Percentiles rank a stretch among this genome's conserved stretches.
Evolutionary conservation across 2,329 filamentous ascomycete genomes (phyloP).

Genomic region (Kalmusia sp.): DNA sequence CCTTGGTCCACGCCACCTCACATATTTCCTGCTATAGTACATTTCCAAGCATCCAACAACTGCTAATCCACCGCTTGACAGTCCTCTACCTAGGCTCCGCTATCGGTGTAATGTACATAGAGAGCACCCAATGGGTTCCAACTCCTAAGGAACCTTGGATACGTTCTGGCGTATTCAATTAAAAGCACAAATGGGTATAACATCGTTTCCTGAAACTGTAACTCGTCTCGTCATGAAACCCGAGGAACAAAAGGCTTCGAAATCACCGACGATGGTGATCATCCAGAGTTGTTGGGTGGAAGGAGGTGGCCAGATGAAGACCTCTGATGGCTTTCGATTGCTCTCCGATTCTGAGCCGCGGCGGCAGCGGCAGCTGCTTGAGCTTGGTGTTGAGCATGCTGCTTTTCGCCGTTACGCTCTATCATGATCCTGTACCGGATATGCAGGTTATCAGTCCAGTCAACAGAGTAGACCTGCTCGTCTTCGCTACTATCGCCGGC

Average conservation of each 20-base stretch:
- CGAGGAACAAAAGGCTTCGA: slow-evolving; percentile 13
- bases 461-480: slow-evolving; percentile 74
- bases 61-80: slow-evolving; percentile 10
- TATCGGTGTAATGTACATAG: slow-evolving; percentile 12
- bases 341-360: slow-evolving; percentile 29
- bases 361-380: slow-evolving; percentile 21
- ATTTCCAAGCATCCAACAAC: slow-evolving; percentile 20
- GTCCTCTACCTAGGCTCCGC: neutral
- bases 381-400: slow-evolving; percentile 32
- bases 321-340: slow-evolving; percentile 45
- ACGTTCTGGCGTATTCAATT: slow-evolving; percentile 21
- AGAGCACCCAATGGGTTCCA: neutral
- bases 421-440: slow-evolving; percentile 64
- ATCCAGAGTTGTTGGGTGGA: slow-evolving; percentile 33
- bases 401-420: slow-evolving; percentile 50
- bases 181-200: slow-evolving; percentile 42
- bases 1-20: neutral
- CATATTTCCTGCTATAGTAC: slow-evolving; percentile 17
- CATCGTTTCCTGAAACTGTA: slow-evolving; percentile 27
- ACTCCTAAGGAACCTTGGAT: slow-evolving; percentile 2
- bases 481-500: slow-evolving; percentile 85
- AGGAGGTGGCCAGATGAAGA: slow-evolving; percentile 44
- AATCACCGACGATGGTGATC: neutral
- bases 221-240: slow-evolving; percentile 25
- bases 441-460: slow-evolving; percentile 68